Base-by-base conservation (phyloP, 2,329 filamentous ascomycete genomes). In the Lachnellula cervina region DNA sequence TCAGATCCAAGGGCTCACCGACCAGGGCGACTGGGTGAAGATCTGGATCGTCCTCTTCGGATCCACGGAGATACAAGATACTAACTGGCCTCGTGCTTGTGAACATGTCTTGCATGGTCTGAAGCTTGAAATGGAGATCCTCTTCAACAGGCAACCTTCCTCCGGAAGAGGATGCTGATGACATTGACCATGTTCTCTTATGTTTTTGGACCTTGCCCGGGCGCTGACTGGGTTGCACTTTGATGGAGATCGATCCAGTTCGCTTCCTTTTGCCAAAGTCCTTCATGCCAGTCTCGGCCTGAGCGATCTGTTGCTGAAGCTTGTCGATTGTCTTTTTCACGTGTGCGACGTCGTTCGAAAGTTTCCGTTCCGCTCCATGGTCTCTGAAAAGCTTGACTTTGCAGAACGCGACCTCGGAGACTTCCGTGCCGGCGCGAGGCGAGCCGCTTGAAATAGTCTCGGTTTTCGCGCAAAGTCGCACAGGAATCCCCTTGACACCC, bases 281-380 rank as follows among this genome's bases (percentile, higher is more conserved):
- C 66, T 87, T 87, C 65, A 85, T 77, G 0, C 84, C 84, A 50
- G 78, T 84, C 66, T 87, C 84, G 0, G 82, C 81, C 67, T 97
- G 91, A 0, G 87, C 79, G 58, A 97, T 94, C 68, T 97, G 93
- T 68, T 96, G 91, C 72, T 95, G 95, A 47, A 97, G 76, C 73
- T 97, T 97, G 68, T 97, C 93, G 64, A 97, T 97, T 0, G 88
- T 90, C 74, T 97, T 97, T 73, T 95, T 96, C 61, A 97, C 89
- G 66, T 97, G 93, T 0, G 90, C 89, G 8, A 97, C 82, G 64
- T 97, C 93, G 68, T 97, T 97, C 16, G 92, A 92, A 1, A 97
- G 80, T 70, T 97, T 97, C 50, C 93, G 84, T 72, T 97, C 93
- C 0, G 94, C 94, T 23, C 93, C 93, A 66, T 97, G 94, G 68